phyloP scores from a whole-genome alignment of 805 yeast species.

The Spathaspora gorwiae region DNA sequence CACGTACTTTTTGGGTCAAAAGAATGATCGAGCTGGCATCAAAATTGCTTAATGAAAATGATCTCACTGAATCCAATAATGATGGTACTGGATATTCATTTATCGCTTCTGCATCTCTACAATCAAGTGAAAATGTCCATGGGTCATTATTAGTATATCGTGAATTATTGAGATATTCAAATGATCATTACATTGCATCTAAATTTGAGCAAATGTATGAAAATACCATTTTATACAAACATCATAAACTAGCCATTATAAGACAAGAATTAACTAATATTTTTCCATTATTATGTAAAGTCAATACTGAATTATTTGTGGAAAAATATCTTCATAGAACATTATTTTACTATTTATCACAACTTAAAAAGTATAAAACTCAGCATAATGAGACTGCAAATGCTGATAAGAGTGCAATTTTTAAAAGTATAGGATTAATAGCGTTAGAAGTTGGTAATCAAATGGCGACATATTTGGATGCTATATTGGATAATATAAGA shows the following conservation, averaged over 20 bases:
- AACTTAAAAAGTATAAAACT: slow-evolving; percentile 61
- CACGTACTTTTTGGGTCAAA: slow-evolving; percentile 72
- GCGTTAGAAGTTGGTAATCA: slow-evolving; percentile 75
- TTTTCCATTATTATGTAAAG: slow-evolving; percentile 77
- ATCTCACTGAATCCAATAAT: neutral
- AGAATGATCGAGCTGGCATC: slow-evolving; percentile 66
- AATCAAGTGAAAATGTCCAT: slow-evolving; percentile 66
- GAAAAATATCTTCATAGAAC: slow-evolving; percentile 78
- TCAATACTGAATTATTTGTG: slow-evolving; percentile 70
- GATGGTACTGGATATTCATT: slow-evolving; percentile 15
- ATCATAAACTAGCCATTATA: slow-evolving; percentile 69
- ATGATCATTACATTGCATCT: slow-evolving; percentile 67
- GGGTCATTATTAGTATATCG: slow-evolving; percentile 80
- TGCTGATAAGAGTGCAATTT: slow-evolving; percentile 67
- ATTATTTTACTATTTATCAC: slow-evolving; percentile 69
- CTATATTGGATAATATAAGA: slow-evolving; percentile 75
- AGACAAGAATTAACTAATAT: slow-evolving; percentile 82
- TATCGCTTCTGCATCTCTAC: slow-evolving; percentile 14
- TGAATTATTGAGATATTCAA: slow-evolving; percentile 63
- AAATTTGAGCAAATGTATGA: slow-evolving; percentile 77
- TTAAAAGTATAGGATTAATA: slow-evolving; percentile 79
- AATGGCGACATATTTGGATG: slow-evolving; percentile 83
- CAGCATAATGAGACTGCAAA: slow-evolving; percentile 35
- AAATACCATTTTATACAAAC: slow-evolving; percentile 66
- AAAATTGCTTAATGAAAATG: slow-evolving; percentile 44